Conservation (phyloP, 2,329 filamentous ascomycete genomes). For the Gyromitra esculenta region DNA sequence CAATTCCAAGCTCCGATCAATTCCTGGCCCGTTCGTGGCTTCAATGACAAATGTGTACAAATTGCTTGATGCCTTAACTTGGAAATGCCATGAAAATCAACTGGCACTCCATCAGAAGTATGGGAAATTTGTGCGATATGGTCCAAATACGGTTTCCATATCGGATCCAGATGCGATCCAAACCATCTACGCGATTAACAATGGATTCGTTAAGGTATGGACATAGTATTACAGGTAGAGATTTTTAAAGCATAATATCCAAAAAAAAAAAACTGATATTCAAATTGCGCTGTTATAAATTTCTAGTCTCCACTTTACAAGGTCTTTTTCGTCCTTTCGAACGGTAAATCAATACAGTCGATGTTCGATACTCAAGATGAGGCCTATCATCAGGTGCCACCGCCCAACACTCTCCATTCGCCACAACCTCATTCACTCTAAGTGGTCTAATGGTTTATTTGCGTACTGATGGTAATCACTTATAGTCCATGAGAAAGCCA, state of each 20-base stretch:
- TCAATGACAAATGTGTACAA: slow-evolving; percentile 78
- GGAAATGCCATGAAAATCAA: slow-evolving; percentile 74
- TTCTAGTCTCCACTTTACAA: slow-evolving; percentile 37
- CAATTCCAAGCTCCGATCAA: slow-evolving; percentile 59
- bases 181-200: slow-evolving; percentile 82
- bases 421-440: neutral
- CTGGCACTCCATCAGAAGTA: slow-evolving; percentile 74
- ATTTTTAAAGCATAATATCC: neutral
- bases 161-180: slow-evolving; percentile 77
- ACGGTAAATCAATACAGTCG: slow-evolving; percentile 29
- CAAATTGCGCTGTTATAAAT: neutral
- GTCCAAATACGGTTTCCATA: slow-evolving; percentile 78
- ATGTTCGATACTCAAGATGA: slow-evolving; percentile 43
- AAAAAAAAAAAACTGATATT: neutral
- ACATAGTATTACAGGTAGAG: neutral
- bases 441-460: neutral
- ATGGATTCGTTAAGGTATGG: slow-evolving; percentile 78
- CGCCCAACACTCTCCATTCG: neutral
- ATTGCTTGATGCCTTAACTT: slow-evolving; percentile 73
- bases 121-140: slow-evolving; percentile 78
- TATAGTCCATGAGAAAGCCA: slow-evolving; percentile 63
- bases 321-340: slow-evolving; percentile 43
- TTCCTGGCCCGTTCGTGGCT: slow-evolving; percentile 77
- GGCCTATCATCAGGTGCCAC: slow-evolving; percentile 31
- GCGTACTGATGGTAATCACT: slow-evolving; percentile 6